phyloP scores from a whole-genome alignment of 768 basidiomycete genomes.

The Xerocomellus amylosporus region DNA sequence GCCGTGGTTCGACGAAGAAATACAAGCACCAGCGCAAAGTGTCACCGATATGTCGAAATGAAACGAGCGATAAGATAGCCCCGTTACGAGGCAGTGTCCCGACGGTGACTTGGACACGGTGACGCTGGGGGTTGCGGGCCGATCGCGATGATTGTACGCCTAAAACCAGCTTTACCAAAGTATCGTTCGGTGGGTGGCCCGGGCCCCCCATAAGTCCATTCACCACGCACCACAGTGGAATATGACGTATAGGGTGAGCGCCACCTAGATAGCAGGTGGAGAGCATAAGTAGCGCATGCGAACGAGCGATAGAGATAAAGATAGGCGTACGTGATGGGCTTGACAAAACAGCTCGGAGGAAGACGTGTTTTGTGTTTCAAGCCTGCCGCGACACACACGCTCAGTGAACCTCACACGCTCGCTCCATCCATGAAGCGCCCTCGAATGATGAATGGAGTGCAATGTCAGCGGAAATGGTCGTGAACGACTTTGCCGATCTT shows the following conservation, averaged over 20 bases:
- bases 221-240: background rate
- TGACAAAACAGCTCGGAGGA: background rate
- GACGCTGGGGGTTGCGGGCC: background rate
- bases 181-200: background rate
- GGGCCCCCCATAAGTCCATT: background rate
- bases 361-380: background rate
- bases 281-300: constrained; percentile 8
- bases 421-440: constrained; percentile 17
- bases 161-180: background rate
- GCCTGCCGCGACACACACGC: background rate
- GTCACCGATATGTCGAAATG: background rate
- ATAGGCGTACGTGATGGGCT: background rate
- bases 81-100: background rate
- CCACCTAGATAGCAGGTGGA: constrained; percentile 1
- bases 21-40: background rate
- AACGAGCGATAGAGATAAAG: background rate
- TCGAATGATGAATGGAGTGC: background rate
- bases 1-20: background rate
- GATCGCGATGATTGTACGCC: background rate
- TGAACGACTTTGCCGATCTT: constrained; percentile 13
- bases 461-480: constrained; percentile 16
- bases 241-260: constrained; percentile 9
- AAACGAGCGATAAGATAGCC: constrained; percentile 1
- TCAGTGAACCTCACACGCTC: constrained; percentile 12
- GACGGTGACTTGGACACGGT: background rate